phyloP scores from a whole-genome alignment of 331 rosid species.

The Phaseolus coccineus region DNA sequence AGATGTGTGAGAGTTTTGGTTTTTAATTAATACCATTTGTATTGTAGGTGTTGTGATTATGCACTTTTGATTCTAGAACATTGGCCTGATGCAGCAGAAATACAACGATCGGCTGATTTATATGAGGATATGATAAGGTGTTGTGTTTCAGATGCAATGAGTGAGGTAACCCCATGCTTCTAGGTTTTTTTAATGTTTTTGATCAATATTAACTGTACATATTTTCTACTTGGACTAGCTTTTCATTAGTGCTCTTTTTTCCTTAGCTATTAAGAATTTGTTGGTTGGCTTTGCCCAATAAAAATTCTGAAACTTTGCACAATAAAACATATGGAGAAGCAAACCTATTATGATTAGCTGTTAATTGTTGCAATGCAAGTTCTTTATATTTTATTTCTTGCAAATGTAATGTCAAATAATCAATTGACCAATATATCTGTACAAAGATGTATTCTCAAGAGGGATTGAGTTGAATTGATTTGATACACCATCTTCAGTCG shows the following conservation, averaged over 20 bases:
- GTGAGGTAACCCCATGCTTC: constrained; percentile 74
- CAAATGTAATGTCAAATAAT: constrained; percentile 24
- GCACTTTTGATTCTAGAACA: constrained; percentile 90
- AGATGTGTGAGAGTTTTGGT: constrained; percentile 25
- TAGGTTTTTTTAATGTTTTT: constrained; percentile 34
- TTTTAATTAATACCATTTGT: constrained; percentile 45
- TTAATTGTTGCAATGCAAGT: constrained; percentile 21
- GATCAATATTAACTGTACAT: neutral
- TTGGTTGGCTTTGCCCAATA: constrained; percentile 17
- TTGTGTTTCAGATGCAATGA: constrained; percentile 98
- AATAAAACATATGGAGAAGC: constrained; percentile 13
- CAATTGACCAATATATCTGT: neutral
- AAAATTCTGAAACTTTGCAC: constrained; percentile 13
- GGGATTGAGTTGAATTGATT: constrained; percentile 34
- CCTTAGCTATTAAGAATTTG: constrained; percentile 14
- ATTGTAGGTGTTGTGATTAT: constrained; percentile 93
- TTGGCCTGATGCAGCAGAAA: constrained; percentile 99
- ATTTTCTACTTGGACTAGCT: constrained; percentile 17
- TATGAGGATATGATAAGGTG: constrained; percentile 93
- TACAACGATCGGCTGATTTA: constrained; percentile 84
- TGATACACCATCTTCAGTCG: neutral
- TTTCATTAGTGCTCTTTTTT: constrained; percentile 15
- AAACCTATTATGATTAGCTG: constrained; percentile 24
- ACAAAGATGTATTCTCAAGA: neutral
- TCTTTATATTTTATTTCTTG: neutral